Percentiles rank a stretch among this genome's conserved stretches.
phyloP scores from a whole-genome alignment of 2,329 filamentous ascomycete species.

The Sporothrix phasma region DNA sequence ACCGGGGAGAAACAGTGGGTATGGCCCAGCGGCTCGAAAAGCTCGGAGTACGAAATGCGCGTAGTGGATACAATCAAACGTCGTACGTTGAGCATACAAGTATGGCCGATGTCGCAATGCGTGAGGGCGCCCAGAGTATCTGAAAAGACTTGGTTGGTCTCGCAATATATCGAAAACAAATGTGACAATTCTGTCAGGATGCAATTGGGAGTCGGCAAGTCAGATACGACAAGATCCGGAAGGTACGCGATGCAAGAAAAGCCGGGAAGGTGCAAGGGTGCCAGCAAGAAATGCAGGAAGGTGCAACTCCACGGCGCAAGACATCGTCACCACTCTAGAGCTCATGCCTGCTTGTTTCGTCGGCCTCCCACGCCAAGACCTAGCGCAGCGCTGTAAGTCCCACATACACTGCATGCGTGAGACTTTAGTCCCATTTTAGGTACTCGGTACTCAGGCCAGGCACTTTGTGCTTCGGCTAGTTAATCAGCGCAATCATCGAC shows the following conservation, averaged over 20 bases:
- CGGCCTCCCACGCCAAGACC: conserved; percentile 1
- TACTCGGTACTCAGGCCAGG: background rate
- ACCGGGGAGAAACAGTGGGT: background rate
- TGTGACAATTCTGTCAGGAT: background rate
- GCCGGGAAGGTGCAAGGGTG: background rate
- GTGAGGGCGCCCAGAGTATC: background rate
- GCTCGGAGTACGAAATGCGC: background rate
- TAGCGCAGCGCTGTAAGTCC: background rate
- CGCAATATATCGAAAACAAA: background rate
- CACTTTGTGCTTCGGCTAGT: background rate
- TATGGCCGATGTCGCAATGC: background rate
- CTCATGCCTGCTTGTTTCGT: background rate
- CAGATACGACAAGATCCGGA: background rate
- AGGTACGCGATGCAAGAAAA: background rate
- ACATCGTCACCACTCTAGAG: conserved; percentile 4
- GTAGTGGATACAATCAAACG: background rate
- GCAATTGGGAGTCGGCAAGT: background rate
- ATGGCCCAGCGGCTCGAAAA: background rate
- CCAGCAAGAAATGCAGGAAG: conserved; percentile 5
- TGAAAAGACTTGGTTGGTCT: background rate
- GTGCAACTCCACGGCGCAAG: background rate
- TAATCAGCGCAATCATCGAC: background rate
- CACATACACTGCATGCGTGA: background rate
- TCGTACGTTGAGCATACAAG: no score
- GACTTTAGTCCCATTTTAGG: no score